Percentiles rank a stretch among this genome's conserved stretches.
These are phyloP conservation scores for Termitomyces sp. DNA, from an alignment of 1,284 basidiomycete genomes.

Conservation along the genomic window DNA sequence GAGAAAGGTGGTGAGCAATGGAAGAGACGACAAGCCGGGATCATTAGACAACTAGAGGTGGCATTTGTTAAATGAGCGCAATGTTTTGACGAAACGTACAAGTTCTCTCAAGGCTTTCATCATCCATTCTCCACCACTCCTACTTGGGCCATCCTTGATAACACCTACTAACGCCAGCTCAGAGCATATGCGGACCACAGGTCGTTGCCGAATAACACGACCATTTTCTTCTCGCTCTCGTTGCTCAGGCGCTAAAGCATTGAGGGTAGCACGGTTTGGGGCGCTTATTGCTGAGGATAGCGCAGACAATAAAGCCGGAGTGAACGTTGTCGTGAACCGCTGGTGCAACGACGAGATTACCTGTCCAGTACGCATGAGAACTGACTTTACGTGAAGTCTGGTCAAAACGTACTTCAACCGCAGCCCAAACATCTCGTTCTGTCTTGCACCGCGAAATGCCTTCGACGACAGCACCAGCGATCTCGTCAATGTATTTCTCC, in stretches of 20 bases:
- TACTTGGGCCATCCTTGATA: conserved; percentile 59
- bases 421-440: conserved; percentile 87
- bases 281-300: conserved; percentile 67
- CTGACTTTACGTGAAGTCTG: neutral
- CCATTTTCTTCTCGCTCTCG: conserved; percentile 89
- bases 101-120: conserved; percentile 79
- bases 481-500: conserved; percentile 96
- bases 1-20: conserved; percentile 79
- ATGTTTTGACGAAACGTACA: conserved; percentile 42
- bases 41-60: conserved; percentile 75
- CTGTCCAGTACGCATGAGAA: conserved; percentile 35
- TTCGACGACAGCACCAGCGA: conserved; percentile 83
- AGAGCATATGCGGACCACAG: conserved; percentile 80
- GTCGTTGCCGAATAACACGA: conserved; percentile 78
- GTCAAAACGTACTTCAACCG: conserved; percentile 70
- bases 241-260: conserved; percentile 69
- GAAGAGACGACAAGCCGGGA: conserved; percentile 79
- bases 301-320: conserved; percentile 62
- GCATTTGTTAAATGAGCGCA: conserved; percentile 3
- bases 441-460: conserved; percentile 83
- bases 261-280: conserved; percentile 54
- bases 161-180: conserved; percentile 88
- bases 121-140: conserved; percentile 82
- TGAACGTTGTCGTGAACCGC: conserved; percentile 79
- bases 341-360: conserved; percentile 86